A percentile compares a stretch with the other conserved stretches of the same genome.
Evolutionary conservation across 306 rosid species (phyloP).

Genomic region (Mimosa bimucronata): DNA sequence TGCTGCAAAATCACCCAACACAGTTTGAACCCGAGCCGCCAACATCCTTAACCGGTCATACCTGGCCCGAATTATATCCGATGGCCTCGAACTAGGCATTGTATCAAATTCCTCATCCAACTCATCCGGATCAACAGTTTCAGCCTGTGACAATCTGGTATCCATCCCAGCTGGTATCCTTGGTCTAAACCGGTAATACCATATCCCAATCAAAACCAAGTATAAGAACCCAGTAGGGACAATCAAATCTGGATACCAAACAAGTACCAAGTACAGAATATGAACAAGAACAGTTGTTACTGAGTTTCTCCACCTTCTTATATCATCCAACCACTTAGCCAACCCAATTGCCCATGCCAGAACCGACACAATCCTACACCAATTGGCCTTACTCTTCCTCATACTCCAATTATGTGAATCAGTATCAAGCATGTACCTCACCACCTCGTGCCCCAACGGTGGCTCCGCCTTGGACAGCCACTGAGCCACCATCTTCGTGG

Average conservation of each 20-base stretch:
- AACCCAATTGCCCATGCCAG: constrained; percentile 85
- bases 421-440: constrained; percentile 86
- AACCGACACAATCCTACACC: constrained; percentile 92
- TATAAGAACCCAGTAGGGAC: constrained; percentile 90
- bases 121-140: constrained; percentile 80
- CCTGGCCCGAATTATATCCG: constrained; percentile 64
- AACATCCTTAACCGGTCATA: constrained; percentile 82
- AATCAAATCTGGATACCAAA: constrained; percentile 94
- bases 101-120: constrained; percentile 91
- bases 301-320: constrained; percentile 82
- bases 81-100: constrained; percentile 80
- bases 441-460: constrained; percentile 84
- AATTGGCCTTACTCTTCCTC: constrained; percentile 89
- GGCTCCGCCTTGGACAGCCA: constrained; percentile 89
- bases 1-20: constrained; percentile 92
- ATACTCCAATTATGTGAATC: constrained; percentile 96
- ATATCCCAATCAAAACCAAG: constrained; percentile 79
- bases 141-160: constrained; percentile 73
- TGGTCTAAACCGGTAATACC: constrained; percentile 91
- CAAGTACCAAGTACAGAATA: constrained; percentile 76
- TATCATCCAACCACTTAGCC: constrained; percentile 86
- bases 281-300: constrained; percentile 81
- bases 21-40: constrained; percentile 87
- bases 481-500: constrained; percentile 78
- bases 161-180: constrained; percentile 94